Evolutionary conservation across 179 eudicot genomes (phyloP), one percentile per base, ranked within the genome.

Genomic region (Nepenthes alata): DNA sequence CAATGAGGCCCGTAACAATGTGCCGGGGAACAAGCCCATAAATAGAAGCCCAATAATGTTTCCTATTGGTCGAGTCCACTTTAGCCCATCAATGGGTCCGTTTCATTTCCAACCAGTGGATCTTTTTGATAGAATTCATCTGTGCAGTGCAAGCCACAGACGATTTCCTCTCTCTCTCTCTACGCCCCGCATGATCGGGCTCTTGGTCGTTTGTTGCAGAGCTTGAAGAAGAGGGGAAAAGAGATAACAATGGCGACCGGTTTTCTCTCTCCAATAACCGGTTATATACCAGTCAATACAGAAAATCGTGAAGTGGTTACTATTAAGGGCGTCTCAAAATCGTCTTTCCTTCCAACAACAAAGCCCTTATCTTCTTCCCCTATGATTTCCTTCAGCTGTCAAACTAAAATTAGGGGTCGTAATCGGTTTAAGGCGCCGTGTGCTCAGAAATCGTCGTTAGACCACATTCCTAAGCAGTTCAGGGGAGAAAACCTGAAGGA

Each of bases 401-500:
- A 60, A 51, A 37, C 61, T 12, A 66, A 59, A 8, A 37, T 49
- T 59, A 52, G 63, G 5, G 5, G 59, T 68, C 70, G 71, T 5
- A 72, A 75, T 66, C 59, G 74, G 38, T 80, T 73, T 64, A 81
- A 67, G 74, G 53, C 78, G 41, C 80, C 80, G 7, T 65, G 64
- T 35, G 80, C 86, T 56, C 74, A 69, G 63, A 78, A 64, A n/a
- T 67, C 64, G 55, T 62, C 85, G 5, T 58, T 81, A 2, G 82
- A 85, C 53, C 79, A 78, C 52, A 83, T 90, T 15, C 97, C 97
- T 2, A 81, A 83, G 74, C 86, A 81, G 67, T 90, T 91, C 62
- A 65, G 91, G 55, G 72, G 80, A 67, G 94, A 79, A n/a, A 81
- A 83, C 47, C 80, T 88, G 57, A 77, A 79, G 51, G 87, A 86